Base-by-base conservation (phyloP, 306 rosid genomes). In the Ochetophila trinervis region DNA sequence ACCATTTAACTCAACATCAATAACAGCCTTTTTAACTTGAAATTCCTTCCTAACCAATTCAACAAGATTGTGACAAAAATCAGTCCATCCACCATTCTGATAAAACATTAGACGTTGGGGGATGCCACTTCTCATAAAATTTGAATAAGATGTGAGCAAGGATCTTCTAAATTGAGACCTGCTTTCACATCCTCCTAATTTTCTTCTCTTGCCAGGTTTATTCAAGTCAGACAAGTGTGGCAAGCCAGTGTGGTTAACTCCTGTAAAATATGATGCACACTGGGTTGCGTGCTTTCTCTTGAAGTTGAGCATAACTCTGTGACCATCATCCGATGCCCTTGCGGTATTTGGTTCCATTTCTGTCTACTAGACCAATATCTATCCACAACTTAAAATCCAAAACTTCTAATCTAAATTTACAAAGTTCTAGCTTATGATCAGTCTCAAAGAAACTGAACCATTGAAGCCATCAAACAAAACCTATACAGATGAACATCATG, bases 61-160 rank as follows among this genome's bases (percentile, higher is more conserved):
- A 61, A 87, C 80, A 65, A 87, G 74, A 72, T 60, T 81, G 67
- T 48, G 70, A 15, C 94, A 91, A 54, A 86, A 87, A 76, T 93
- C 80, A 56, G 36, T 66, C 98, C 98, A 93, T 49, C 68, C 88
- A 6, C 87, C 91, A 68, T 80, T 80, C 63, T 83, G 76, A 68
- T 87, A 75, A 75, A 82, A 79, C 97, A 93, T 79, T 72, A 93
- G 73, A 10, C 89, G 89, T 15, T 87, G 79, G 4, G 96, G 98
- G 63, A 74, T 72, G 59, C 91, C 88, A 36, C 85, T 93, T 77
- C 62, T 87, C 64, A 72, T 74, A 77, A 77, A 93, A 62, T 86
- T 93, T 53, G 71, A 71, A 74, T 89, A 93, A 47, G 71, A 75
- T 52, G 76, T 63, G 52, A 69, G 76, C 53, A 87, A 79, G 23